Evolutionary conservation across 2,329 filamentous ascomycete genomes (phyloP), one percentile per base, ranked within the genome.

Genomic region (Rhynchosporium graminicola): DNA sequence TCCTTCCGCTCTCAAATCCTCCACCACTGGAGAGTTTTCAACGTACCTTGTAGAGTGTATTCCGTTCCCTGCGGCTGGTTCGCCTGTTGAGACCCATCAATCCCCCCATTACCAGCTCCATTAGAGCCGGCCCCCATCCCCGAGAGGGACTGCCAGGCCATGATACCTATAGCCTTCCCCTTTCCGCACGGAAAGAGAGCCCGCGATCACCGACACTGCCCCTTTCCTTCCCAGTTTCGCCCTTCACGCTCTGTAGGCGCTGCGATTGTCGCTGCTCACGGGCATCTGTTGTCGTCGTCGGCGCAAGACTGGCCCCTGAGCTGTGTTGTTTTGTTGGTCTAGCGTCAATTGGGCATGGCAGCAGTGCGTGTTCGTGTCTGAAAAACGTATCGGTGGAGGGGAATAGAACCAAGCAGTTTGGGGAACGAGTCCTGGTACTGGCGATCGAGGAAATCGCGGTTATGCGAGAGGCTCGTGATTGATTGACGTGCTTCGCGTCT

Each of bases 71-170:
- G 79, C 33, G 79, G 83, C 75, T 77, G 85, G 75, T 71, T 74
- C 36, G 51, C 46, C 62, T 72, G 70, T 59, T 71, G 69, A 38
- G 63, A 59, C 13, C 52, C 65, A 54, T 72, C 70, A 42, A 64
- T 67, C 38, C 59, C 60, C 38, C 67, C 71, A 69, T 68, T 71
- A 3, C 68, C 69, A 57, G 69, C 69, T 48, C 67, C 72, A 63
- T 69, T 70, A 31, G 65, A 66, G 52, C 69, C 70, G 57, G 76
- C 75, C 58, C 76, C 77, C 71, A 77, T 78, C 79, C 83, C 83
- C 74, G 83, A 85, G 74, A 84, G 82, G 75, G 84, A 86, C 80
- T 89, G 87, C 86, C 86, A 90, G 78, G 87, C 86, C 87, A 90
- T 89, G 72, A 13, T 46, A 46, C 12, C 33, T 36, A 10, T 36